Evolutionary conservation across 1,139 yeast species (phyloP).

Genomic region (Saccharomyces hybrid): DNA sequence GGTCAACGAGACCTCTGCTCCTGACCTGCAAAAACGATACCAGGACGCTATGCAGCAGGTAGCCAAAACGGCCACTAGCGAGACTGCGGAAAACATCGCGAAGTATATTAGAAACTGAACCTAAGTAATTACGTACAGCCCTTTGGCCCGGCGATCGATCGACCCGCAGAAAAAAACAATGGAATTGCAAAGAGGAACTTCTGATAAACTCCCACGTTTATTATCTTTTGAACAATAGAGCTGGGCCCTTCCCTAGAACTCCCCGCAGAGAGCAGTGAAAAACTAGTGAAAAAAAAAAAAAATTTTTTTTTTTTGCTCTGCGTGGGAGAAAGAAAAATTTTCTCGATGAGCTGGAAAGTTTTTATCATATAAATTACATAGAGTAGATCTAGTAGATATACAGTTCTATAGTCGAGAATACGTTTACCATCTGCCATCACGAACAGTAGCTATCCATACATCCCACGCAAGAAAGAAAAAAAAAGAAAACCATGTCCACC

Average conservation of each 20-base stretch:
- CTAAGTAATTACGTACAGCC: not conserved
- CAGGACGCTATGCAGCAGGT: constrained; percentile 64
- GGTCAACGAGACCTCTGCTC: constrained; percentile 41
- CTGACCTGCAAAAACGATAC: constrained; percentile 60
- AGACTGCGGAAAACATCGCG: constrained; percentile 67
- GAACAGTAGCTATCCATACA: not conserved
- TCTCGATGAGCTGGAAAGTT: not conserved
- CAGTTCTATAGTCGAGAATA: too few species aligned
- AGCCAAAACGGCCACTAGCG: constrained; percentile 52
- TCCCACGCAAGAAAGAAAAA: not conserved
- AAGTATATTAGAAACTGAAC: constrained; percentile 43
- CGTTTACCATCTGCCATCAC: too few species aligned
- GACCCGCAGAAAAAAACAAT: not conserved
- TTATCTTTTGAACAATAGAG: not conserved
- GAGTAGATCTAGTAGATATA: not conserved
- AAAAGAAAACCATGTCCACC: constrained; percentile 29
- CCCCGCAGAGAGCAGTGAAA: not conserved
- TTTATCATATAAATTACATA: not conserved
- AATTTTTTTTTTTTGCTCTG: not conserved
- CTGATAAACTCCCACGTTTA: not conserved
- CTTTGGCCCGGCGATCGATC: not conserved
- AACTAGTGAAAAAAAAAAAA: not conserved
- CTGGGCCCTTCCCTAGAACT: not conserved
- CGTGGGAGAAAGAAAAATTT: not conserved
- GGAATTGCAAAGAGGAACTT: not conserved